These are phyloP conservation scores for Macrolepiota fuliginosa DNA, from an alignment of 768 basidiomycete species.

Conservation along the genomic window DNA sequence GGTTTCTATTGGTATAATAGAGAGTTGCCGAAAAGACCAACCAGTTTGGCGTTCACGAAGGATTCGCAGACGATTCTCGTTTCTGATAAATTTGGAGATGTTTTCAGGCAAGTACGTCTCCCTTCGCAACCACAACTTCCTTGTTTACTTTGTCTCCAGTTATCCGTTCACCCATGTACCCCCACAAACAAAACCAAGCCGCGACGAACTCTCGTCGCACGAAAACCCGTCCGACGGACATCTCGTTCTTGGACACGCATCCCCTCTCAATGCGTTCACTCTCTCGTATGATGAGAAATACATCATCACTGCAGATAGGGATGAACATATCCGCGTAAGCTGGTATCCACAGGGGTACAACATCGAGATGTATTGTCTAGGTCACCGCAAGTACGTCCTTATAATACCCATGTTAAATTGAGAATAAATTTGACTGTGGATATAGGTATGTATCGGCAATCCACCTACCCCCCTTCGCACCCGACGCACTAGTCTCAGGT, in stretches of 20 bases:
- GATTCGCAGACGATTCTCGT: conserved; percentile 69
- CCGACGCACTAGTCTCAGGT: conserved; percentile 67
- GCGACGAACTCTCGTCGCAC: conserved; percentile 49
- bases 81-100: conserved; percentile 94
- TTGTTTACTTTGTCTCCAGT: conserved; percentile 30
- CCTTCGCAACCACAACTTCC: background rate
- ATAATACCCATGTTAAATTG: background rate
- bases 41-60: conserved; percentile 59
- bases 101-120: conserved; percentile 64
- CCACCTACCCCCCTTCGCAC: conserved; percentile 54
- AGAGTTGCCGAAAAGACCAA: conserved; percentile 82
- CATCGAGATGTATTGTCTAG: conserved; percentile 86
- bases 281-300: conserved; percentile 66
- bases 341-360: conserved; percentile 85
- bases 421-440: background rate
- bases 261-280: conserved; percentile 72
- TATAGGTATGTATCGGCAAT: conserved; percentile 81
- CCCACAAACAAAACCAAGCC: conserved; percentile 16
- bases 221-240: conserved; percentile 68
- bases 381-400: conserved; percentile 68
- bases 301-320: conserved; percentile 89
- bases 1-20: conserved; percentile 32
- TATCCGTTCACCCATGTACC: conserved; percentile 55
- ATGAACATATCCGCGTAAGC: conserved; percentile 93
- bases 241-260: conserved; percentile 85